phyloP scores from a whole-genome alignment of 2,329 filamentous ascomycete genomes.

The Shiraia bambusicola region DNA sequence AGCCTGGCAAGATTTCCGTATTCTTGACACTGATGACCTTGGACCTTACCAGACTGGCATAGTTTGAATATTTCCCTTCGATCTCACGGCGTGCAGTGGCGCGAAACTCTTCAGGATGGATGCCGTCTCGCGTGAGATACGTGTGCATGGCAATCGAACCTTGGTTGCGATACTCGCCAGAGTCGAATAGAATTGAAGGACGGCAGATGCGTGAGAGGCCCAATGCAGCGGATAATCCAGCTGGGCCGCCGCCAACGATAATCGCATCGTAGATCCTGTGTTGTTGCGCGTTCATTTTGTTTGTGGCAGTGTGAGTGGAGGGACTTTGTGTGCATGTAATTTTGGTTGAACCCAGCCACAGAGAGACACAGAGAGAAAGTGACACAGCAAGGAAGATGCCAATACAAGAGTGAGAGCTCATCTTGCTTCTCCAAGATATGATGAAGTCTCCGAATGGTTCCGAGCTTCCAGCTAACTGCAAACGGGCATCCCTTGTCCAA shows the following conservation, averaged over 20 bases:
- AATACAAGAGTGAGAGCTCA: too few species aligned
- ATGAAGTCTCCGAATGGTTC: too few species aligned
- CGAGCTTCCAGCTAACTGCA: too few species aligned
- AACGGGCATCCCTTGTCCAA: too few species aligned
- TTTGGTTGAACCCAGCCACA: too few species aligned
- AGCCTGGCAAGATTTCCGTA: conserved; percentile 17
- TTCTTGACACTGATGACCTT: conserved; percentile 27
- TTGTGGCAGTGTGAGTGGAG: too few species aligned
- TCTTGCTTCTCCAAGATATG: too few species aligned
- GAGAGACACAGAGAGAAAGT: too few species aligned
- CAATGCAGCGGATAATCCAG: conserved; percentile 47
- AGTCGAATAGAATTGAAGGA: conserved; percentile 49
- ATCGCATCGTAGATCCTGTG: conserved; percentile 34
- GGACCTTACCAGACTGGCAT: conserved; percentile 33
- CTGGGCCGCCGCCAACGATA: conserved; percentile 48
- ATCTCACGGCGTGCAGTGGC: conserved; percentile 39
- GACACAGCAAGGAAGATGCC: too few species aligned
- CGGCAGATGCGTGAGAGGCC: conserved; percentile 44
- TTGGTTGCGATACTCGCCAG: conserved; percentile 47
- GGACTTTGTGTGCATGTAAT: too few species aligned
- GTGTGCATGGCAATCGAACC: conserved; percentile 49
- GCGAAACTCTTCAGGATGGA: conserved; percentile 30
- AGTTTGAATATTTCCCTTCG: conserved; percentile 39
- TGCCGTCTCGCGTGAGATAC: conserved; percentile 32
- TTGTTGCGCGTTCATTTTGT: too few species aligned